Evolutionary conservation across 176 grass and related monocot genomes (phyloP), one percentile per base, ranked within the genome.

Genomic region (Oryza longistaminata): DNA sequence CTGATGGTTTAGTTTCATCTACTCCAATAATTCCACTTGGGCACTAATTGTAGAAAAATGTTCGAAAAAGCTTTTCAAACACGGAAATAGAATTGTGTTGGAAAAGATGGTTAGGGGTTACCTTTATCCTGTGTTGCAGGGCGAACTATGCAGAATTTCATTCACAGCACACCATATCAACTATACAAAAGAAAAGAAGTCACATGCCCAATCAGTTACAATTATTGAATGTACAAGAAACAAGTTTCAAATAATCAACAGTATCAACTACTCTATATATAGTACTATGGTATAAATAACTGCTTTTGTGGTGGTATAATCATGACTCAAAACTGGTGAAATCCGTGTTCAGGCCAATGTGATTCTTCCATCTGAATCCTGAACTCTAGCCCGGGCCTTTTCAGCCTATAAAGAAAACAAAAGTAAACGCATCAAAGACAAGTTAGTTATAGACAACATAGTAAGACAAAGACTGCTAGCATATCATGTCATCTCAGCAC

Each of bases 321-420:
- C 62, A 65, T 27, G 48, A 34, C 19, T 26, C 62, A 65, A 37
- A 64, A 55, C 15, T 34, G 29, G 26, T 21, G 39, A 2, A 7
- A 71, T 76, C 79, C 76, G 64, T 14, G 58, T 76, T 87, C 81
- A 84, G 22, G 34, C 43, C 17, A 75, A 84, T 81, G 76, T 35
- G 52, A 9, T 16, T 17, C 33, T 83, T 34, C 48, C 85, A 64
- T 83, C 81, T 82, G 88, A 74, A 72, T 17, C 76, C 45, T 87
- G 64, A 81, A 93, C 86, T 85, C 83, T 87, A 70, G 29, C 81
- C 68, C 5, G 50, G 42, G 93, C 81, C 3, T 44, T 74, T 75
- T 88, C 82, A 74, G 91, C 83, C 87, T 86, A 60, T 71, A 79
- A 16, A 27, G 11, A 83, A 77, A 58, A 76, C 40, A 79, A 46